Conservation (phyloP, 257 asterid species). For the Lycium ferocissimum region DNA sequence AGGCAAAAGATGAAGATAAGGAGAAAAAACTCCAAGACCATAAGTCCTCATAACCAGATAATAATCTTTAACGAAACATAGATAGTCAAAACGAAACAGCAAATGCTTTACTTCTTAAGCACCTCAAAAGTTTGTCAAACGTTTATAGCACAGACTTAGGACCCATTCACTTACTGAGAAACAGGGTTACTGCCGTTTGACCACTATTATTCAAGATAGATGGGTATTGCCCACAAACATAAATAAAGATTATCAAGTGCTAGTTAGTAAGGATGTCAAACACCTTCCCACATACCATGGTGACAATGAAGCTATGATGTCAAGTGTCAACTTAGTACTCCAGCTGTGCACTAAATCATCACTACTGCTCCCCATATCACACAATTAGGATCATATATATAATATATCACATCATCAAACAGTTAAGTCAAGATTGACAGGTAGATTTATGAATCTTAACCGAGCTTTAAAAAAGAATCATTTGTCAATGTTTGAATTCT, state of each 20-base stretch:
- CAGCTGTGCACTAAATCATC: background rate
- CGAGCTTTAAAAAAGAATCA: background rate
- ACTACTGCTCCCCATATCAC: background rate
- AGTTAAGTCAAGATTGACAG: background rate
- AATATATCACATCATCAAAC: background rate
- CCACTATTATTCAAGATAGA: background rate
- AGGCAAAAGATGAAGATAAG: slow-evolving; percentile 11
- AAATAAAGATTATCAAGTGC: background rate
- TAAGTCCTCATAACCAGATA: background rate
- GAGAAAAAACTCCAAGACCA: background rate
- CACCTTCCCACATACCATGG: background rate
- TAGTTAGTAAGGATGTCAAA: background rate
- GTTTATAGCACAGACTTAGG: background rate
- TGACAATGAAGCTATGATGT: background rate
- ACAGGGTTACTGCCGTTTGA: background rate
- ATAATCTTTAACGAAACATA: background rate
- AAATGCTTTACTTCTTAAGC: background rate
- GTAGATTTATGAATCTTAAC: background rate
- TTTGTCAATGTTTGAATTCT: background rate
- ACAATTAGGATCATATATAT: background rate
- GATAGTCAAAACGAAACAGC: background rate
- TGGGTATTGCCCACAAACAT: background rate
- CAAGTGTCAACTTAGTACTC: background rate
- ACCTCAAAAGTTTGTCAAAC: slow-evolving; percentile 1
- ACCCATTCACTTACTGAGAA: background rate